Evolutionary conservation across 192 early-diverging fungal species (phyloP).

Genomic region (Linnemannia schmuckeri): DNA sequence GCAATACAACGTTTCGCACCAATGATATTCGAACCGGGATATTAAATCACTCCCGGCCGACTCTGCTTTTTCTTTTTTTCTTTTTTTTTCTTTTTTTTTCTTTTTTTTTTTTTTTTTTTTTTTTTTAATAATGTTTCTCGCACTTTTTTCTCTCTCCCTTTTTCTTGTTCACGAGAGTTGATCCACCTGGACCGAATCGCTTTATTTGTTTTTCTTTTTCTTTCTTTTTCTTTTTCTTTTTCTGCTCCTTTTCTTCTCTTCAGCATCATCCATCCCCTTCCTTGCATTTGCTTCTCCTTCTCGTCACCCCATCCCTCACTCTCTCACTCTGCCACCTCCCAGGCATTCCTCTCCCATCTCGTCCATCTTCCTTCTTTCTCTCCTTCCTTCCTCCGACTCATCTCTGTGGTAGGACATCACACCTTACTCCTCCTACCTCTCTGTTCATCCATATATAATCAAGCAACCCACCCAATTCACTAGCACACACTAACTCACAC

Average conservation of each 20-base stretch:
- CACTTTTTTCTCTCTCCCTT: neutral
- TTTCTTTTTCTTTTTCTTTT: too few species aligned
- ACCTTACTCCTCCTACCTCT: neutral
- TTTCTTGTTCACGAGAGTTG: neutral
- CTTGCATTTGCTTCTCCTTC: neutral
- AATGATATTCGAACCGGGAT: too few species aligned
- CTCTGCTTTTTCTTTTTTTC: neutral
- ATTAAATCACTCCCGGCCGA: too few species aligned
- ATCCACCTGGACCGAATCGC: conserved; percentile 6
- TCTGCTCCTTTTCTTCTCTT: neutral
- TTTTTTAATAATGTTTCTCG: neutral
- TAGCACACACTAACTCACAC: neutral
- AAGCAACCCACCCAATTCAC: neutral
- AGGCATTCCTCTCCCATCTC: neutral
- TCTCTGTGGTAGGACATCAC: conserved; percentile 14
- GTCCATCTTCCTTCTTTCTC: neutral
- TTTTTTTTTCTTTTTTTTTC: neutral
- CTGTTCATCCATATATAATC: neutral
- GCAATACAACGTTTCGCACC: too few species aligned
- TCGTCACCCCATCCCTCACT: neutral
- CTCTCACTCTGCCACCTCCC: neutral
- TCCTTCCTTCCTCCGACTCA: neutral
- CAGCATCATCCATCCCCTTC: neutral
- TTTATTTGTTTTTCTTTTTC: conserved; percentile 4
- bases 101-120: neutral